Base-by-base conservation (phyloP, 345 rosid species). In the Laguncularia racemosa region DNA sequence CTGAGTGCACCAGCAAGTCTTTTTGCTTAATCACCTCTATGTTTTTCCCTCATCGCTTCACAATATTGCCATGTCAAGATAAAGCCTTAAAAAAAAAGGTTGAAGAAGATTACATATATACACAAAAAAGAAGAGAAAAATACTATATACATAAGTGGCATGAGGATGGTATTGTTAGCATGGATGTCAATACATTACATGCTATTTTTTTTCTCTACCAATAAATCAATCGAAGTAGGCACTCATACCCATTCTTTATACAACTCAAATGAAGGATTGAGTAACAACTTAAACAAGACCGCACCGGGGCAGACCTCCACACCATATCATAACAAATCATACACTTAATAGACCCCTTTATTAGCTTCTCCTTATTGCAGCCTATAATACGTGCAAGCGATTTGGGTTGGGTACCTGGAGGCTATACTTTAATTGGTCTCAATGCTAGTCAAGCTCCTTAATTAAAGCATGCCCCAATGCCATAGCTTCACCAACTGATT, bases 321-420 rank as follows among this genome's bases (percentile, higher is more conserved):
- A 93, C 96, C 90, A 81, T 86, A 47, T 89, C 97, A 28, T 84
- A 93, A 65, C 97, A 89, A 53, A 93, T 93, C 97, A 89, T 93
- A 70, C 99, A 93, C 78, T 93, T 97, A 14, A 87, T 75, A 6
- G 71, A 52, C 50, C 88, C 79, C 73, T 82, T 89, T 16, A 60
- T 65, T 46, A 93, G 84, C 72, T 89, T 93, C 60, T 89, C 99
- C n/a, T 87, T 97, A 93, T 89, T 57, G 92, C 92, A 50, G 97
- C 97, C 75, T 93, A 93, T 56, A 93, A 50, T 14, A 89, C 86
- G 63, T 82, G 87, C 40, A 89, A 76, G 50, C 96, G 80, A 63
- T 93, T 88, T 10, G 97, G 97, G 66, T 72, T 87, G 44, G 99
- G 90, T 49, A 89, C 96, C 68, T 96, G 78, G 40, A 93, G 90